Base-by-base conservation (phyloP, 2,329 filamentous ascomycete genomes). In the Ophiostoma novo-ulmi region DNA sequence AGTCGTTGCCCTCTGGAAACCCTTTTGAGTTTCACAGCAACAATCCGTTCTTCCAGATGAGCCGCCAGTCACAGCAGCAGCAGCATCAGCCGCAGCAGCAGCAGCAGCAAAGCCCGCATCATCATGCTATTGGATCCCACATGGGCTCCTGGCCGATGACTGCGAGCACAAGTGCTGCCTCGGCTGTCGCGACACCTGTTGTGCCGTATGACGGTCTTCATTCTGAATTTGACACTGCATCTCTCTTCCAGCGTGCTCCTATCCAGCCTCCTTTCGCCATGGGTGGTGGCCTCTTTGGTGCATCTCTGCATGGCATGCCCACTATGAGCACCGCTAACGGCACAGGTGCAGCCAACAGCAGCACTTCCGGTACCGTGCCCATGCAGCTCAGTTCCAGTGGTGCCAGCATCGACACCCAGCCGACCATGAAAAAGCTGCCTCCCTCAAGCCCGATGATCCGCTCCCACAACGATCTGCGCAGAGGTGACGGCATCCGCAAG, bases 401-500 rank as follows among this genome's bases (percentile, higher is more conserved):
- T 81, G 85, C 77, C 70, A 84, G 83, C 79, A 80, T 85, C 74
- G 71, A 71, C 55, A 48, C 55, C 48, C 67, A 69, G 69, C 13
- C 65, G 7, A 79, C 81, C 68, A 81, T 85, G 81, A 88, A 88
- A 81, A 84, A 86, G 75, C 88, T 91, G 84, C 85, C 82, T 44
- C 86, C 88, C 61, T 87, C 87, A 78, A 94, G 87, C 80, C 88
- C 91, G 38, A 84, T 86, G 70, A 86, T 90, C 80, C 87, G 88
- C 78, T 91, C 87, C 75, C 91, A 91, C 82, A 93, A 93, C 73
- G 90, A 94, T 70, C 83, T 92, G 79, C 85, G 88, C 73, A 87
- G 92, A 75, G 89, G 92, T 71, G 93, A 96, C 76, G 93, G 95
- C 73, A 96, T 98, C 80, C 88, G 95, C 77, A 99, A 99, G 89